Conservation (phyloP, 2,329 filamentous ascomycete species). For the Ilyonectria mors-panacis region DNA sequence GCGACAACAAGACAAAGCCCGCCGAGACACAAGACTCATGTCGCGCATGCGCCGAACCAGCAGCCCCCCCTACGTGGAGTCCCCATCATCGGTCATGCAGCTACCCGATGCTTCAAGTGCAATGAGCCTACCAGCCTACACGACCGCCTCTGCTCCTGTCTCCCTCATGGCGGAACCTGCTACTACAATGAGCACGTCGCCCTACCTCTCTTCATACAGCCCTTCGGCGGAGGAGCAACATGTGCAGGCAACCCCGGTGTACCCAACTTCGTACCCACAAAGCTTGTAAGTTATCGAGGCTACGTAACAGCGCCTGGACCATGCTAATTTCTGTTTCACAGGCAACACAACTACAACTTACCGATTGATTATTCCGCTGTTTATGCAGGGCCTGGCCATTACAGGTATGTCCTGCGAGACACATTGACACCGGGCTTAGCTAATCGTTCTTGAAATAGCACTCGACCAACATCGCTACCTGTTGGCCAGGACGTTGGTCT, state of each 20-base stretch:
- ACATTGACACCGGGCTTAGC: slow-evolving; percentile 24
- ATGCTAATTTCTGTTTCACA: slow-evolving; percentile 48
- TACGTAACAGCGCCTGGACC: slow-evolving; percentile 45
- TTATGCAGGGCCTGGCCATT: slow-evolving; percentile 54
- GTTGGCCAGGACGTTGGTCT: slow-evolving; percentile 56
- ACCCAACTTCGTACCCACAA: slow-evolving; percentile 53
- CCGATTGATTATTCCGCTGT: slow-evolving; percentile 61
- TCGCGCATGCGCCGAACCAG: slow-evolving; percentile 66
- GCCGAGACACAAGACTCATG: slow-evolving; percentile 70
- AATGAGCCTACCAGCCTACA: slow-evolving; percentile 65
- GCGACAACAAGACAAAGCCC: slow-evolving; percentile 71
- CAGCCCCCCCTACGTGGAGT: slow-evolving; percentile 61
- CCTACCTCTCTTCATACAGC: slow-evolving; percentile 67
- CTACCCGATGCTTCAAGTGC: slow-evolving; percentile 59
- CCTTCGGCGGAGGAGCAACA: slow-evolving; percentile 62
- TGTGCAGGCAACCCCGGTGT: slow-evolving; percentile 52
- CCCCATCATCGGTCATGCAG: slow-evolving; percentile 52
- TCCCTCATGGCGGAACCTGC: slow-evolving; percentile 67
- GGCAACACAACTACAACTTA: slow-evolving; percentile 58
- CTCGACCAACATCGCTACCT: slow-evolving; percentile 57
- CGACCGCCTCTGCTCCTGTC: slow-evolving; percentile 65
- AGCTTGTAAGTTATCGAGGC: slow-evolving; percentile 53
- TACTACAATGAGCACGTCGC: slow-evolving; percentile 57
- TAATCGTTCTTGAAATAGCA: slow-evolving; percentile 49
- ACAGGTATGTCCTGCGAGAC: slow-evolving; percentile 54